Evolutionary conservation across 2,329 filamentous ascomycete genomes (phyloP).

Genomic region (Rugonectria rugulosa): DNA sequence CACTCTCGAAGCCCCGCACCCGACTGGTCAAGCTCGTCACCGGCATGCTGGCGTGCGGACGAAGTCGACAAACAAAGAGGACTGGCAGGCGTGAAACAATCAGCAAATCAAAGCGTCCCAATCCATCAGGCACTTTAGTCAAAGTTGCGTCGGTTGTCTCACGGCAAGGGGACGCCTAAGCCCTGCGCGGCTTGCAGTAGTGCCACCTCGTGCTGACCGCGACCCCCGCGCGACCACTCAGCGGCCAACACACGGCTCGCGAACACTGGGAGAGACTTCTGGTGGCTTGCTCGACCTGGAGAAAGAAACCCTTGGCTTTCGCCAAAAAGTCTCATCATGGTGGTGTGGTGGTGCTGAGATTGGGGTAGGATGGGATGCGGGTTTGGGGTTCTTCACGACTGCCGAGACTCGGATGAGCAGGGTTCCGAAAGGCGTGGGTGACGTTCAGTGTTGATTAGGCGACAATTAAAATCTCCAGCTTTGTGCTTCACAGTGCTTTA

Average conservation of each 20-base stretch:
- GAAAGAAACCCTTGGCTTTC: background rate
- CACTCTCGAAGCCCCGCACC: constrained; percentile 18
- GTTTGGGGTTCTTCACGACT: constrained; percentile 3
- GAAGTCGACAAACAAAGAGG: constrained; percentile 25
- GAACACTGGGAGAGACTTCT: constrained; percentile 18
- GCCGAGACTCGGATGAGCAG: background rate
- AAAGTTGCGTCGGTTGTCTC: background rate
- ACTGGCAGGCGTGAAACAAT: background rate
- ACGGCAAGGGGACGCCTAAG: constrained; percentile 13
- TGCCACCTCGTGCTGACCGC: constrained; percentile 27
- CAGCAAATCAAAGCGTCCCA: constrained; percentile 5
- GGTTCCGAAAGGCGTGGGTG: background rate
- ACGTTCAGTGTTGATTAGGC: background rate
- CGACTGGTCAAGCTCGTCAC: constrained; percentile 10
- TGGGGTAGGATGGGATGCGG: background rate
- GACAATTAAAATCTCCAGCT: background rate
- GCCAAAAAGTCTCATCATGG: background rate
- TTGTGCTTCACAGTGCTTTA: background rate
- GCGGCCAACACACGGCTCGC: constrained; percentile 36
- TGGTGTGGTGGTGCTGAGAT: background rate
- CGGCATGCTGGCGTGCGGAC: constrained; percentile 14
- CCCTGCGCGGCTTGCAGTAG: constrained; percentile 27
- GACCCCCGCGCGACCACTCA: constrained; percentile 27
- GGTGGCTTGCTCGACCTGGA: constrained; percentile 22
- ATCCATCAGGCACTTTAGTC: background rate